These are phyloP conservation scores for Termitomyces sp. DNA, from an alignment of 768 basidiomycete genomes.

Conservation along the genomic window DNA sequence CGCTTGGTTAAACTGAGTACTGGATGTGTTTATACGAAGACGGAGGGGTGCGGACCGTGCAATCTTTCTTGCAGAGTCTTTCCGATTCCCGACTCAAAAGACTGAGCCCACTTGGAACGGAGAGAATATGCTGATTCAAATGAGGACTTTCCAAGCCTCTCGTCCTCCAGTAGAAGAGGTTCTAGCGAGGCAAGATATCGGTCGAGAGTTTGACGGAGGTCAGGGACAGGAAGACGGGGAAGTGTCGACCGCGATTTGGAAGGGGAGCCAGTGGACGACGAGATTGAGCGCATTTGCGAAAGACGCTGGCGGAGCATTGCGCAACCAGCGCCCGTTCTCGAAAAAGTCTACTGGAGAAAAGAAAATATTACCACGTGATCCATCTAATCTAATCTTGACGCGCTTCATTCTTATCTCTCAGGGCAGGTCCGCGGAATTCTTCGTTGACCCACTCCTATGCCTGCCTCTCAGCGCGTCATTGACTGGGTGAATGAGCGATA, in stretches of 20 bases:
- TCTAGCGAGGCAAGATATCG: slow-evolving; percentile 75
- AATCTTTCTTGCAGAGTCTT: slow-evolving; percentile 67
- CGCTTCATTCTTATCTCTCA: slow-evolving; percentile 1
- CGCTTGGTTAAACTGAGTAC: slow-evolving; percentile 40
- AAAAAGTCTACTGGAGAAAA: neutral
- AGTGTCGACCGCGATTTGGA: slow-evolving; percentile 17
- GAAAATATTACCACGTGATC: slow-evolving; percentile 21
- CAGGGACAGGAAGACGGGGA: slow-evolving; percentile 81
- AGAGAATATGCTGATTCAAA: slow-evolving; percentile 50
- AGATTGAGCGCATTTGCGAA: slow-evolving; percentile 17
- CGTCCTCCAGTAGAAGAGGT: slow-evolving; percentile 78
- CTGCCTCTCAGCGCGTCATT: slow-evolving; percentile 31
- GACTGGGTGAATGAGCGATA: slow-evolving; percentile 56
- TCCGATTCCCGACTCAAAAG: slow-evolving; percentile 73
- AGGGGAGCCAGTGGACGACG: slow-evolving; percentile 6
- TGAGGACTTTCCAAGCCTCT: slow-evolving; percentile 48
- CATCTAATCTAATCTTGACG: slow-evolving; percentile 27
- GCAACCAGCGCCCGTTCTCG: neutral
- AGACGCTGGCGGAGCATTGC: slow-evolving; percentile 16
- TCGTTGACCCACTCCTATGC: slow-evolving; percentile 20
- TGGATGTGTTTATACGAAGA: slow-evolving; percentile 8
- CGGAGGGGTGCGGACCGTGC: slow-evolving; percentile 45
- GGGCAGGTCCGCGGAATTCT: neutral
- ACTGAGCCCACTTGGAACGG: slow-evolving; percentile 56
- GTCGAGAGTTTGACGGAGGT: slow-evolving; percentile 69